Conservation (phyloP, 306 rosid species). For the Albizia julibrissin region DNA sequence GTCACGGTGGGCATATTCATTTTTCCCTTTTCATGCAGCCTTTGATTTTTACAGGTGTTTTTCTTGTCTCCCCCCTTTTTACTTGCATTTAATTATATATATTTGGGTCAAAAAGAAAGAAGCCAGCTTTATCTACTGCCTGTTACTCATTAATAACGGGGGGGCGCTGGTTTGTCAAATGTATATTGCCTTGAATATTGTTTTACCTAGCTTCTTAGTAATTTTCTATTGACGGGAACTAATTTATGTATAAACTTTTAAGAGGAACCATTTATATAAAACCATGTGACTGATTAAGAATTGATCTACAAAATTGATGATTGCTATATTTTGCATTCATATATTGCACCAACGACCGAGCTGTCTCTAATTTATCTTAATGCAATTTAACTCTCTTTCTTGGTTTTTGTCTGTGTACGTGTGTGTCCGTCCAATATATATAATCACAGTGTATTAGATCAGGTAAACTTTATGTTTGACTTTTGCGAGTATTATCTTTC, state of each 20-base stretch:
- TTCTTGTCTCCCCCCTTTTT: conserved; percentile 38
- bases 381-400: not conserved
- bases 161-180: not conserved
- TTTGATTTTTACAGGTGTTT: conserved; percentile 51
- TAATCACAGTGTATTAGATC: not conserved
- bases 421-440: not conserved
- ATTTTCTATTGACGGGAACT: not conserved
- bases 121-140: not conserved
- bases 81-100: conserved; percentile 16
- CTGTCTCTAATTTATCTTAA: not conserved
- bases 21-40: conserved; percentile 47
- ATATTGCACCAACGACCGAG: not conserved
- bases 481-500: not conserved
- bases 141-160: not conserved
- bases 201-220: not conserved
- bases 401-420: not conserved
- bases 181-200: not conserved
- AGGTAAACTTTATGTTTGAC: conserved; percentile 28
- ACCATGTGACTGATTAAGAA: not conserved
- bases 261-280: not conserved
- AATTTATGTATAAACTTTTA: not conserved
- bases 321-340: not conserved
- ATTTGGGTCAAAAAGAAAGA: not conserved
- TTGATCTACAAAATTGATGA: not conserved
- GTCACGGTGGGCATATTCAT: conserved; percentile 49